Conservation (phyloP, 257 asterid species). For the Osmanthus fragrans region DNA sequence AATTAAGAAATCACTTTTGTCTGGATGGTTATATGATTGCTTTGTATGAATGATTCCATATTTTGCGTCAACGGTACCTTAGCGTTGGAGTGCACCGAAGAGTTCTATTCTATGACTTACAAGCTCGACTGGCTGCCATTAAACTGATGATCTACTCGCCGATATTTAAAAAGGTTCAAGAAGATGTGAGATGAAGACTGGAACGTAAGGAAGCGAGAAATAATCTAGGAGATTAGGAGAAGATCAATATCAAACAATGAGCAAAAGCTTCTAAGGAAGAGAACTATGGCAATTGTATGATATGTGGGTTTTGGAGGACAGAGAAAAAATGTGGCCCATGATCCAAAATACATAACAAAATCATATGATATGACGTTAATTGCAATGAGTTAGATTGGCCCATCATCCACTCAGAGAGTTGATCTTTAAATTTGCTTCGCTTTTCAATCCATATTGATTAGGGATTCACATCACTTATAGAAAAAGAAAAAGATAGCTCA, state of each 20-base stretch:
- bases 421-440: background rate
- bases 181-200: background rate
- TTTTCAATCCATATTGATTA: background rate
- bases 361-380: background rate
- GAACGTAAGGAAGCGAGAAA: background rate
- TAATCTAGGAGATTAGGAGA: background rate
- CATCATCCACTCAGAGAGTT: background rate
- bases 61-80: background rate
- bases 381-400: background rate
- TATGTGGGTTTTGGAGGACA: background rate
- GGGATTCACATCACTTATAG: background rate
- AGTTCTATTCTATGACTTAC: background rate
- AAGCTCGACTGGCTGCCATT: background rate
- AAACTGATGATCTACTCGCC: background rate
- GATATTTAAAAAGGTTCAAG: background rate
- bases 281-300: background rate
- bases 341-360: background rate
- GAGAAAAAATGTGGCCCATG: background rate
- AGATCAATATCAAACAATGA: background rate
- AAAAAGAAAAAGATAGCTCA: background rate
- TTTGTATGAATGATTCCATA: background rate
- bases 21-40: background rate
- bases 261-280: background rate
- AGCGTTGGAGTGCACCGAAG: background rate
- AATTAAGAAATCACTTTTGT: background rate